Evolutionary conservation across 2,329 filamentous ascomycete genomes (phyloP), one percentile per base, ranked within the genome.

Genomic region (Clonostachys sp.): DNA sequence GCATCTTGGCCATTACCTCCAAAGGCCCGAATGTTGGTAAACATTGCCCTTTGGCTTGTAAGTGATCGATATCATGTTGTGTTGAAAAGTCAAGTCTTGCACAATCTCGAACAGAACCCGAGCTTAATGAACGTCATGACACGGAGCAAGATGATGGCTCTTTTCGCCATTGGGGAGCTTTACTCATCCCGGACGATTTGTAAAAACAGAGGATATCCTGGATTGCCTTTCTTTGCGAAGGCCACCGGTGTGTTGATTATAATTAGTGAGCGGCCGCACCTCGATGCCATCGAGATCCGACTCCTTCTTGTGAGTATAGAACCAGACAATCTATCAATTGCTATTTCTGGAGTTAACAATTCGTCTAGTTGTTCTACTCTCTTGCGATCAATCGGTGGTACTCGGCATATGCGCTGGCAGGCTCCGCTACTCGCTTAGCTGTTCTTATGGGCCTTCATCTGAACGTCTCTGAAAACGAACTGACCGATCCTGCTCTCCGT

Each of bases 111-210:
- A 40, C 61, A 64, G 16, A 59, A 63, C 36, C 59, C 61, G 3
- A 52, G 57, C 7, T 63, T 61, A 12, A 60, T 57, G 6, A 62
- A 66, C 38, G 57, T 61, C 1, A 50, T 71, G 0, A 49, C 62
- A 0, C 63, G 60, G 12, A 69, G 68, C 51, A 73, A 73, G 42
- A 48, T 75, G 0, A 71, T 68, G 59, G 69, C 67, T 0, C 41
- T 75, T 4, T 72, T 75, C 50, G 72, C 72, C 0, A 61, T 75
- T 6, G 72, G 72, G 0, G 71, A 74, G 48, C 64, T 70, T 34
- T 74, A 73, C 33, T 72, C 72, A 0, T 66, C 36, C 0, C 58
- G 69, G n/a, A 56, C 57, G 1, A 62, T 65, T 4, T 62, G 64
- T 3, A 56, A 61, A 1, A 62, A 61, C 8, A 53, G 56, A 10